Evolutionary conservation across 768 basidiomycete genomes (phyloP).

Genomic region (Dioszegia hungarica): DNA sequence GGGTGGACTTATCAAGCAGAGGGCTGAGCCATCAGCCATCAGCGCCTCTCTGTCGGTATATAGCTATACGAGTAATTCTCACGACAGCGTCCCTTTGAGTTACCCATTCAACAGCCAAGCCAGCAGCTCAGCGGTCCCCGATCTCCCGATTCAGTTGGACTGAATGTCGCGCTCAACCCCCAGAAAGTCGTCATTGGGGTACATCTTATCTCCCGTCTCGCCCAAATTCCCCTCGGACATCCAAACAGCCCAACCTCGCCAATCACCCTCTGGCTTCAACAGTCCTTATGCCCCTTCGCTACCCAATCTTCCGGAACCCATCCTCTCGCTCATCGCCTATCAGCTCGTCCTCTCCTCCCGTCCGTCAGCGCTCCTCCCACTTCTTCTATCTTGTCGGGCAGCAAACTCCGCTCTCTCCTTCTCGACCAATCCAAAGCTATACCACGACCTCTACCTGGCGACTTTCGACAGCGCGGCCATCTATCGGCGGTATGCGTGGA

Average conservation of each 20-base stretch:
- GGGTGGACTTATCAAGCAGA: too few species aligned
- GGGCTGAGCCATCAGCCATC: too few species aligned
- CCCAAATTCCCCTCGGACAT: background rate
- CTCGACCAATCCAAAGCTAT: slow-evolving; percentile 38
- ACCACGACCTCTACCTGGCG: slow-evolving; percentile 31
- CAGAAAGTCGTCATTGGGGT: slow-evolving; percentile 10
- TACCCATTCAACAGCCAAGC: too few species aligned
- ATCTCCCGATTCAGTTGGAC: too few species aligned
- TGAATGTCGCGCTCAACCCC: background rate
- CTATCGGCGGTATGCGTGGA: slow-evolving; percentile 36
- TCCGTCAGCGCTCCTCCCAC: background rate
- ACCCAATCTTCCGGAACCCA: background rate
- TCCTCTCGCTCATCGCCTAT: background rate
- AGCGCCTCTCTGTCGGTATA: too few species aligned
- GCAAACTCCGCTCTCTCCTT: slow-evolving; percentile 31
- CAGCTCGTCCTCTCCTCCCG: background rate
- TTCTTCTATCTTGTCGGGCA: slow-evolving; percentile 16
- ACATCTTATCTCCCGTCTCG: slow-evolving; percentile 10
- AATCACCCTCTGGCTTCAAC: too few species aligned
- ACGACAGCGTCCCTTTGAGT: too few species aligned
- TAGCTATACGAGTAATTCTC: too few species aligned
- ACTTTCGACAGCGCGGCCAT: slow-evolving; percentile 44
- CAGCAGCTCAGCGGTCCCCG: too few species aligned
- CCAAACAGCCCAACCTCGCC: too few species aligned
- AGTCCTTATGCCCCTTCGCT: too few species aligned